Evolutionary conservation across 257 asterid genomes (phyloP).

Genomic region (Plantago ovata): DNA sequence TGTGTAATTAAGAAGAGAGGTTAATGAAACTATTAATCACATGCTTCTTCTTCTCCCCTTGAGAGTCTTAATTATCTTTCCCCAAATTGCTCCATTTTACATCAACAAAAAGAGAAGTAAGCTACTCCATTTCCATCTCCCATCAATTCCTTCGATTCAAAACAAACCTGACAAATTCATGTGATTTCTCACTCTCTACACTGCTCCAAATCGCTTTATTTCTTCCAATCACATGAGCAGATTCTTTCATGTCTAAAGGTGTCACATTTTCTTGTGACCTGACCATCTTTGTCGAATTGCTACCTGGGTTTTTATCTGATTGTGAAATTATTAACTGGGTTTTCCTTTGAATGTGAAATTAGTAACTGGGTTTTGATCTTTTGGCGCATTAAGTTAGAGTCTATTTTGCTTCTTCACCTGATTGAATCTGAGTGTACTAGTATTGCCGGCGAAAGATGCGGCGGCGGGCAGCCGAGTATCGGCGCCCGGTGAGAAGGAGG

Average conservation of each 20-base stretch:
- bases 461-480: constrained; percentile 88
- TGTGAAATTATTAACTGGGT: constrained; percentile 20
- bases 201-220: not conserved
- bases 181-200: constrained; percentile 14
- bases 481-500: constrained; percentile 85
- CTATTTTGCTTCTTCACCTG: constrained; percentile 21
- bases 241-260: not conserved
- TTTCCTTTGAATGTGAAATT: constrained; percentile 22
- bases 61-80: constrained; percentile 26
- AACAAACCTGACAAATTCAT: constrained; percentile 21
- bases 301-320: constrained; percentile 23
- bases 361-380: constrained; percentile 30
- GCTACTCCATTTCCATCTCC: constrained; percentile 5
- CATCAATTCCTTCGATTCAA: constrained; percentile 4
- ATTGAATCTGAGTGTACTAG: constrained; percentile 29
- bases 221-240: not conserved
- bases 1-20: not conserved
- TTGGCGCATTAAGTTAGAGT: constrained; percentile 21
- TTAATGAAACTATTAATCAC: constrained; percentile 18
- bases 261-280: too few species aligned
- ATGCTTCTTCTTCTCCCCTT: constrained; percentile 22
- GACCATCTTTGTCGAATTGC: constrained; percentile 20
- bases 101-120: not conserved
- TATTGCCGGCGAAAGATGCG: constrained; percentile 58
- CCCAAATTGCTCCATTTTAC: constrained; percentile 24